Percentiles rank a stretch among this genome's conserved stretches.
These are phyloP conservation scores for Hyaloscypha hepaticicola DNA, from an alignment of 495 filamentous ascomycete species.

Conservation along the genomic window DNA sequence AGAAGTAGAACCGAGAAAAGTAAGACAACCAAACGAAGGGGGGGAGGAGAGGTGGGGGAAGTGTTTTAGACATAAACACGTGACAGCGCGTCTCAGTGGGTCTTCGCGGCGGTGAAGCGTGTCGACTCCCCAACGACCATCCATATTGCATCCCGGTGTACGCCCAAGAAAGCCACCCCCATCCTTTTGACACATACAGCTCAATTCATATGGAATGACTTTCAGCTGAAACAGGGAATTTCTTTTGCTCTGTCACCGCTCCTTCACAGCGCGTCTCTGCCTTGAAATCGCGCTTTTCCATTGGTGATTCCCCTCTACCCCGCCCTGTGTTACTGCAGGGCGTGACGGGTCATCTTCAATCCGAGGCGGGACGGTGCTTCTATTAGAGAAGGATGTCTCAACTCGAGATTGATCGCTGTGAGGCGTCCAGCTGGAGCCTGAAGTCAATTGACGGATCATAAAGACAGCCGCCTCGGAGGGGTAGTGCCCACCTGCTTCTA, in stretches of 20 bases:
- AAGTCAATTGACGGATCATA: background rate
- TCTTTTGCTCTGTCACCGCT: background rate
- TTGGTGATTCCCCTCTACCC: background rate
- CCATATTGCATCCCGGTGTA: too few relatives aligned
- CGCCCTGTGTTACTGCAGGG: background rate
- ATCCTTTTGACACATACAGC: background rate
- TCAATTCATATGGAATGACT: background rate
- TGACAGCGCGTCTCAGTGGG: background rate
- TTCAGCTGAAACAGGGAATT: background rate
- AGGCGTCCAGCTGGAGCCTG: background rate
- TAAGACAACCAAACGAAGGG: background rate
- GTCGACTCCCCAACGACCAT: background rate
- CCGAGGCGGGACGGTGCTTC: background rate
- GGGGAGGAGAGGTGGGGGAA: background rate
- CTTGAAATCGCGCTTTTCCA: background rate
- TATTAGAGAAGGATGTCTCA: background rate
- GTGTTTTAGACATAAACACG: background rate
- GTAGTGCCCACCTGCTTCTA: too few relatives aligned
- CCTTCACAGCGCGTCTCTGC: background rate
- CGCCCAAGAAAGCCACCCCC: background rate
- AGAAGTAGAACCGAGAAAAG: background rate
- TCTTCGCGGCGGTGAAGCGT: background rate
- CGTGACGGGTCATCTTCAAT: background rate
- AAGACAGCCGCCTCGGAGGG: too few relatives aligned
- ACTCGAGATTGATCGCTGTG: background rate